phyloP scores from a whole-genome alignment of 2,329 filamentous ascomycete genomes.

The Botrytis sinoallii region DNA sequence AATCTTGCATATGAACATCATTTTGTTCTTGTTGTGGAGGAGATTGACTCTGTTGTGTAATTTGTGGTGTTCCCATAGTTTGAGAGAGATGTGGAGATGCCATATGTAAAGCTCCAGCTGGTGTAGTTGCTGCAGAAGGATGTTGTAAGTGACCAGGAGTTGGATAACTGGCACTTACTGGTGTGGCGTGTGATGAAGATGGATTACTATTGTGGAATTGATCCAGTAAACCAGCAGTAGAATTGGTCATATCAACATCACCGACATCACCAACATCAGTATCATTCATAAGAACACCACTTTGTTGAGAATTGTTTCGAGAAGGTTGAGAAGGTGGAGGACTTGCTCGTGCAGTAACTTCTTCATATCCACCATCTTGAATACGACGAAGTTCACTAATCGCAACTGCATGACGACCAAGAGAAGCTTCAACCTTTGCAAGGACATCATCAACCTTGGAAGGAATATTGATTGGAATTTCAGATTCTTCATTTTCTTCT shows the following conservation, averaged over 20 bases:
- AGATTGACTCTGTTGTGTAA: constrained; percentile 17
- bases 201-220: constrained; percentile 59
- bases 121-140: constrained; percentile 57
- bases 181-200: constrained; percentile 58
- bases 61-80: constrained; percentile 31
- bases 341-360: constrained; percentile 41
- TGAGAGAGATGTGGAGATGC: constrained; percentile 45
- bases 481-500: constrained; percentile 44
- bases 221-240: constrained; percentile 62
- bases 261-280: constrained; percentile 61
- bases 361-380: constrained; percentile 73
- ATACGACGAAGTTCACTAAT: constrained; percentile 67
- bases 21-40: constrained; percentile 17
- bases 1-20: constrained; percentile 24
- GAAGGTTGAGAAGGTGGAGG: constrained; percentile 51
- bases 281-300: constrained; percentile 55
- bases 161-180: constrained; percentile 51
- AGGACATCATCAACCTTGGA: constrained; percentile 68
- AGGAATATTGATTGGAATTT: constrained; percentile 36
- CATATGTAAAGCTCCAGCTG: constrained; percentile 40
- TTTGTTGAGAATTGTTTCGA: constrained; percentile 52
- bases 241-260: constrained; percentile 50
- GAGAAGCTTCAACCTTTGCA: constrained; percentile 66
- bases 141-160: constrained; percentile 59
- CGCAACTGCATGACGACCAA: constrained; percentile 64